Percentiles rank a stretch among this genome's conserved stretches.
phyloP scores from a whole-genome alignment of 1,284 basidiomycete species.

The Agroathelia rolfsii region DNA sequence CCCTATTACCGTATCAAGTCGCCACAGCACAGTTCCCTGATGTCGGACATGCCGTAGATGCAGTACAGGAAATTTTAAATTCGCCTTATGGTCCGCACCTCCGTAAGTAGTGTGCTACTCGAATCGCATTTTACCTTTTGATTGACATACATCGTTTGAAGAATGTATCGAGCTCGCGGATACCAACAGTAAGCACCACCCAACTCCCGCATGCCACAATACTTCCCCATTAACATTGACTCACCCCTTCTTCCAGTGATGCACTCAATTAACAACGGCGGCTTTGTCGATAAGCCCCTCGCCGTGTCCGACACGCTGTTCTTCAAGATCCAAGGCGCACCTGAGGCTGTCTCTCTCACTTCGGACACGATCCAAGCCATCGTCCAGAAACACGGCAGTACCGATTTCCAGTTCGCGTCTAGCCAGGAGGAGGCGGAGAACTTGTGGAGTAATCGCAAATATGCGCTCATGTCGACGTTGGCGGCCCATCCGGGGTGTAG shows the following conservation, averaged over 20 bases:
- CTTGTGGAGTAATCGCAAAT: constrained; percentile 85
- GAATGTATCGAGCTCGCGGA: constrained; percentile 82
- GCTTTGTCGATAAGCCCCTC: constrained; percentile 48
- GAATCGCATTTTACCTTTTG: constrained; percentile 14
- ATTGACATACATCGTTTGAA: constrained; percentile 21
- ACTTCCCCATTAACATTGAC: constrained; percentile 1
- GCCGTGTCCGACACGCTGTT: constrained; percentile 75
- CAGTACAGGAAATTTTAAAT: constrained; percentile 72
- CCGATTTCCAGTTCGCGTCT: constrained; percentile 65
- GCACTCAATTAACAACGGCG: constrained; percentile 63
- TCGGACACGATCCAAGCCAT: constrained; percentile 52
- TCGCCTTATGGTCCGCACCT: constrained; percentile 50
- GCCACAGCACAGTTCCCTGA: constrained; percentile 63
- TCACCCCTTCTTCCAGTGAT: constrained; percentile 41
- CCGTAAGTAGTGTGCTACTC: constrained; percentile 27
- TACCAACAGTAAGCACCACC: constrained; percentile 39
- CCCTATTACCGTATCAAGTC: constrained; percentile 64
- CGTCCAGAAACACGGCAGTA: constrained; percentile 58
- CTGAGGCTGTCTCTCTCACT: constrained; percentile 50
- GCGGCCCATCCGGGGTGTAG: constrained; percentile 52
- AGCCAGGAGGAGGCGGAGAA: constrained; percentile 71
- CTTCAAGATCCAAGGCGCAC: constrained; percentile 82
- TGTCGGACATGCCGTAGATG: constrained; percentile 55
- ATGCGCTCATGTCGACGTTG: constrained; percentile 69
- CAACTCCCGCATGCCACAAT: constrained; percentile 1